Percentiles rank a stretch among this genome's conserved stretches.
These are phyloP conservation scores for Ambrosia artemisiifolia DNA, from an alignment of 129 eudicot species.

Conservation along the genomic window DNA sequence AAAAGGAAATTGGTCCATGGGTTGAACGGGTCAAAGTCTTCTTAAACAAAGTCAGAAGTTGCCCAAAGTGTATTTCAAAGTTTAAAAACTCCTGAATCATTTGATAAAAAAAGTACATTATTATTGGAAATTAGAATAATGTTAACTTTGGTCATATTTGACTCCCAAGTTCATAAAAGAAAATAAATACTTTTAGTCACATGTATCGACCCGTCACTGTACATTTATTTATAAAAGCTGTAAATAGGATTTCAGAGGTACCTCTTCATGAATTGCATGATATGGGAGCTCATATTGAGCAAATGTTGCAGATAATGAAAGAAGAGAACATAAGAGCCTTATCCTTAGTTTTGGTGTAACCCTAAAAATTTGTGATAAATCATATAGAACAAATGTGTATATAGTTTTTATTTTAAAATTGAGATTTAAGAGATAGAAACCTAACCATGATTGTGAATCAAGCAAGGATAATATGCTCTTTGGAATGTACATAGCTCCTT, in stretches of 20 bases:
- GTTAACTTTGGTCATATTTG: too few species aligned
- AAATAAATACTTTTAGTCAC: background rate
- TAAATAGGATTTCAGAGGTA: slow-evolving; percentile 21
- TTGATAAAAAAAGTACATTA: too few species aligned
- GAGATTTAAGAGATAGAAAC: slow-evolving; percentile 15
- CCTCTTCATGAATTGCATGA: slow-evolving; percentile 47
- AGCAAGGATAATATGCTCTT: slow-evolving; percentile 53
- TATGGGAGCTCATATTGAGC: slow-evolving; percentile 53
- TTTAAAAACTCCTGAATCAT: background rate
- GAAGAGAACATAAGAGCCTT: slow-evolving; percentile 48
- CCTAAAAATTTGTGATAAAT: slow-evolving; percentile 39
- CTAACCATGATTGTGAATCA: slow-evolving; percentile 63
- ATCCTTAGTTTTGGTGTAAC: slow-evolving; percentile 43
- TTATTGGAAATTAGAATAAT: too few species aligned
- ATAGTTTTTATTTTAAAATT: background rate
- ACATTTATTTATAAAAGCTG: background rate
- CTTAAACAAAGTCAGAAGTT: background rate
- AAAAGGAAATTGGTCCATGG: background rate
- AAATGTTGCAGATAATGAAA: slow-evolving; percentile 46
- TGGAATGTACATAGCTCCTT: slow-evolving; percentile 53
- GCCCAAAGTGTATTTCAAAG: background rate
- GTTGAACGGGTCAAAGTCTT: background rate
- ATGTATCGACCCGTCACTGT: background rate
- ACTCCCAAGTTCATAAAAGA: background rate
- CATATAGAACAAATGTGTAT: background rate